phyloP scores from a whole-genome alignment of 257 asterid genomes.

The Forsythia viridissima region DNA sequence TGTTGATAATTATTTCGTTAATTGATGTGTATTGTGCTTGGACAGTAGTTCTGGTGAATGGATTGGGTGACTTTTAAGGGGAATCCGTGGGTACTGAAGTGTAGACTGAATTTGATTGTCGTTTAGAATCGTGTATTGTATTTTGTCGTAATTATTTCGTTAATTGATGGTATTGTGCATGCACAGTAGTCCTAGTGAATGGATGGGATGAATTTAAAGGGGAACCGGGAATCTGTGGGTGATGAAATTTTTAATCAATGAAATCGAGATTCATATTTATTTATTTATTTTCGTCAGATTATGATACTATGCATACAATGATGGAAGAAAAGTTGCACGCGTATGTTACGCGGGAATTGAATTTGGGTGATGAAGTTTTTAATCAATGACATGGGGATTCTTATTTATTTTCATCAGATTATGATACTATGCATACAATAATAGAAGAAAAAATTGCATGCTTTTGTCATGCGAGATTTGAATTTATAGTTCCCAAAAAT shows the following conservation, averaged over 20 bases:
- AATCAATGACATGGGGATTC: background rate
- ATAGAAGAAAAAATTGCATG: no score
- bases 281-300: no score
- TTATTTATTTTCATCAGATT: no score
- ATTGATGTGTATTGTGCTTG: background rate
- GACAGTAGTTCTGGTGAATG: background rate
- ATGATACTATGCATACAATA: no score
- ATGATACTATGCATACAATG: no score
- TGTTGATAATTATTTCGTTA: background rate
- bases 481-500: background rate
- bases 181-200: background rate
- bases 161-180: background rate
- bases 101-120: no score
- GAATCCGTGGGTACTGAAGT: background rate
- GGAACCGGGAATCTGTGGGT: background rate
- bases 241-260: background rate
- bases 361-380: background rate
- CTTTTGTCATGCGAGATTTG: background rate
- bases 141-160: background rate
- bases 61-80: background rate
- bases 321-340: no score
- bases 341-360: background rate
- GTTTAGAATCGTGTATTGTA: no score
- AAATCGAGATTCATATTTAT: background rate
- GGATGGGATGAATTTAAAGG: background rate